Evolutionary conservation across 768 basidiomycete genomes (phyloP), one percentile per base, ranked within the genome.

Genomic region (Cystobasidium onofrii): DNA sequence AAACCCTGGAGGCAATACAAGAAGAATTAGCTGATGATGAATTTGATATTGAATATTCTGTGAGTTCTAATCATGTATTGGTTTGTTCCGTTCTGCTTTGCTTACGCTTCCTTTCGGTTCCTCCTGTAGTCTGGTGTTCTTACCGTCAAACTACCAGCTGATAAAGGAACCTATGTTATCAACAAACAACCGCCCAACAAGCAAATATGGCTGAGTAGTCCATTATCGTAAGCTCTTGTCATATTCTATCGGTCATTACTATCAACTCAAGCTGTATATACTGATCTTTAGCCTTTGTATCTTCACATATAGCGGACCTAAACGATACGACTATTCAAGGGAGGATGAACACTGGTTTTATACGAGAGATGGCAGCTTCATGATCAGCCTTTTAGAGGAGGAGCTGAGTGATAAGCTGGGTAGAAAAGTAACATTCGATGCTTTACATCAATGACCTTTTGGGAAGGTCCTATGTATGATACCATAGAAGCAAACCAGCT

Each of bases 151-250:
- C 84, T 94, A 18, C 92, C 88, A 34, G 82, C 20, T 84, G 46
- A 83, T 2, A 75, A 87, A 70, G 92, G 91, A 17, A 95, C 90
- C 13, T 96, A 95, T 82, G 93, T 95, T 33, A 88, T 96, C 82
- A 96, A 96, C 82, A 96, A 95, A 84, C 93, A 96, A 80, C 93
- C 93, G 13, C 93, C 93, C 6, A 96, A 96, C 80, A 92, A 92
- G 82, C 93, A 96, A 80, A 95, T 96, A 77, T 96, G 93, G 93
- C 84, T 96, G 23, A 93, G 91, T 2, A 92, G 90, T 10, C 93
- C 93, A 0, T 80, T 87, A 76, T 91, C 90, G 92, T 92, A 76
- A 44, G 83, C 80, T 29, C 39, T 46, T n/a, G 31, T 23, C 20
- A 13, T 44, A n/a, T 31, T n/a, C n/a, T n/a, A n/a, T n/a, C n/a